Base-by-base conservation (phyloP, 495 filamentous ascomycete genomes). In the Penicillium antarcticum region DNA sequence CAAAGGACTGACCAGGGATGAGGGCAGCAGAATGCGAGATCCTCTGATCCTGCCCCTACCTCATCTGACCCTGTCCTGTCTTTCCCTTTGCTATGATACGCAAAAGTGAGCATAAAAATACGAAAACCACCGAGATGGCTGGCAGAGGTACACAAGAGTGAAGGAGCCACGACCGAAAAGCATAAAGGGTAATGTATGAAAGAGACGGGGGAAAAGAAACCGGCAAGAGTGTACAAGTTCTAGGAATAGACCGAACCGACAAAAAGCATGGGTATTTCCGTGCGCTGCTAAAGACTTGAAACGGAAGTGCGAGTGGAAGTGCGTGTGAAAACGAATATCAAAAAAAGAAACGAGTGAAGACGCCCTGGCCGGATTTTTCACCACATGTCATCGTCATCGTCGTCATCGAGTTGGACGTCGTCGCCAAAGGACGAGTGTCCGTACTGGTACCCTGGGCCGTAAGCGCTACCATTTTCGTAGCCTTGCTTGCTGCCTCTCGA, bases 311-410 rank as follows among this genome's bases (percentile, higher is more conserved):
- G 37, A 41, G 45, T 48, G 51, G 40, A 56, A 58, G 50, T 24
- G 54, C 24, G 43, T 9, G 26, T 1, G 26, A 29, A 29, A 29
- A 29, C 26, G 44, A 33, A 38, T 18, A 43, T 11, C 29, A 26
- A 19, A 42, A 46, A 50, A 50, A 51, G 38, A 42, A 57, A 41
- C 24, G 34, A 65, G 35, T 50, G 61, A 57, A 32, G 49, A 56
- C 51, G 43, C 52, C 53, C 42, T 34, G 43, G 55, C 57, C 54
- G 53, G 47, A 31, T 65, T 6, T 29, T 29, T 79, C 68, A 80
- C 77, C 77, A 81, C 78, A 81, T 81, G 56, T 78, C 73, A 52
- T 78, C 76, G 47, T 81, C 77, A 47, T 73, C 77, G 52, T 81
- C 76, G 39, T 73, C 71, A 46, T 75, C 67, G 50, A 76, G 58